Base-by-base conservation (phyloP, 192 early-diverging fungal genomes). In the Coemansia sp. region DNA sequence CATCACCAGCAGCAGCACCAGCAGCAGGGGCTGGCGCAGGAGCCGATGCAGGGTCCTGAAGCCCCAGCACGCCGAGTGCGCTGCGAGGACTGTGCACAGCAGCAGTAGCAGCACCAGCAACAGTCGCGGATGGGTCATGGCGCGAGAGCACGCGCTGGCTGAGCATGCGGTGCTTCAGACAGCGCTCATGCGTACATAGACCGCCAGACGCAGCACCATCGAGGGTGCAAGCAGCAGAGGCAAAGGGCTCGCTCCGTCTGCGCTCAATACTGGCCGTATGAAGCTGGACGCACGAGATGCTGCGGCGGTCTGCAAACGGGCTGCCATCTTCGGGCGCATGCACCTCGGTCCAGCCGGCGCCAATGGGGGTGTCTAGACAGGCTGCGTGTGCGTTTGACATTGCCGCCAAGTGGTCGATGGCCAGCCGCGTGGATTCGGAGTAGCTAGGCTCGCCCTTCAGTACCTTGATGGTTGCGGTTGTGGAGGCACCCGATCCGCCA, bases 371-470 rank as follows among this genome's bases (percentile, higher is more conserved):
- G 40, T 56, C 56, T 63, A 58, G 13, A 9, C 39, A 36, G 39
- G 16, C 37, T 16, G 56, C 1, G 22, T 56, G 62, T 36, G 61
- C 41, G 11, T 58, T 48, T 0, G 77, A 61, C 26, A 71, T 68
- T 9, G 63, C 62, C 2, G 76, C 67, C 11, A 80, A 72, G 52
- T 65, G 72, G 56, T 66, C 58, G 7, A 71, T 74, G 18, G 77
- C 77, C 40, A 74, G 9, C 3, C 63, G 72, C 11, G 72, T 80
- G 12, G 77, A 74, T 22, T 74, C 77, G 40, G 77, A 71, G 64
- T 68, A 72, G 63, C 72, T 80, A 6, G 77, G 72, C 10, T 71
- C 68, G 40, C 47, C 60, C 16, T 62, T 57, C n/a, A 65, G 52
- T 0, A 55, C 51, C 60, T 74, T 80, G 26, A 42, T 46, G 15